Evolutionary conservation across 345 rosid genomes (phyloP), one percentile per base, ranked within the genome.

Genomic region (Leavenworthia alabamica): DNA sequence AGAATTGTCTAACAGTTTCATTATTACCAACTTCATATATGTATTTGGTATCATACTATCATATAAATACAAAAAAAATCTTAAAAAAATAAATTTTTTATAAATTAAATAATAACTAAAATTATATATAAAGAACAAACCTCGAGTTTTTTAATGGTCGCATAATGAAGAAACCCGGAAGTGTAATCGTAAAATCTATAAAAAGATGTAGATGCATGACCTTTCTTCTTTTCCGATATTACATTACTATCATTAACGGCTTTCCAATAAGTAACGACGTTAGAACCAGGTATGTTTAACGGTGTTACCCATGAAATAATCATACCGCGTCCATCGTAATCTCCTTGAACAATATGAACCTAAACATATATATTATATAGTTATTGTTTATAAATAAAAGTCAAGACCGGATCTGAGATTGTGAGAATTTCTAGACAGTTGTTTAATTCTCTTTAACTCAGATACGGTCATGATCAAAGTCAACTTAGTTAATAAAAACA

Each of bases 291-390:
- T 1, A 71, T 62, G 2, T 76, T 75, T 9, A 74, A 47, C 13
- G 31, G 40, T 0, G 82, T 76, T n/a, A 78, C 78, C 82, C 85
- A 79, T 0, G 81, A 78, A 42, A 81, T 40, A 3, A 81, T 76
- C 33, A 79, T 64, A 3, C 39, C 81, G 14, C 65, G 52, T 24
- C 85, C 83, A 7, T 60, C 48, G 7, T 54, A 75, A 52, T 81
- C 85, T 23, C 82, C 85, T 60, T 81, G 85, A 0, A 79, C 78
- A 3, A 78, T 9, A 35, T 81, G 82, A 22, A 81, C 85, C 85
- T 81, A 23, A n/a, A n/a, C n/a, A n/a, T n/a, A n/a, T n/a, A n/a
- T n/a, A n/a, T n/a, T n/a, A n/a, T n/a, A n/a, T n/a, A n/a, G n/a
- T n/a, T n/a, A n/a, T n/a, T n/a, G n/a, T n/a, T n/a, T n/a, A n/a